A percentile compares a stretch with the other conserved stretches of the same genome.
Conservation (phyloP, 2,329 filamentous ascomycete genomes). For the Orbilia javanica region DNA sequence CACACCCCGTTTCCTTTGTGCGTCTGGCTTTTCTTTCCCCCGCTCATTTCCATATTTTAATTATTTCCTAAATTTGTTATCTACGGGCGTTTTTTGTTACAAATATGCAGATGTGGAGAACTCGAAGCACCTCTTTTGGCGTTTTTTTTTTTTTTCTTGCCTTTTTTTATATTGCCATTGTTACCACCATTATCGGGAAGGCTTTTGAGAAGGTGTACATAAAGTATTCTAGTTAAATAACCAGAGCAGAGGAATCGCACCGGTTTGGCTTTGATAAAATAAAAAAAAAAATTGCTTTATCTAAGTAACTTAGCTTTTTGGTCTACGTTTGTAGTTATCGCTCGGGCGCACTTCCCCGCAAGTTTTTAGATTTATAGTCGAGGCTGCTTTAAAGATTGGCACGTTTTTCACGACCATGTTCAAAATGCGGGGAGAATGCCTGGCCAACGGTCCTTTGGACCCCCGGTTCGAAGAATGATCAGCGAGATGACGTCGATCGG, state of each 20-base stretch:
- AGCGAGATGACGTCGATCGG: conserved; percentile 14
- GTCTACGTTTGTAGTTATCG: too few species aligned
- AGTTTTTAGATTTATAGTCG: too few species aligned
- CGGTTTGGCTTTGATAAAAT: too few species aligned
- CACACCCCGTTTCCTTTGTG: neutral
- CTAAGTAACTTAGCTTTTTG: neutral
- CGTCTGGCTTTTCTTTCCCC: neutral
- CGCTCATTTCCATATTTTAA: neutral
- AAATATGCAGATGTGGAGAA: conserved; percentile 4
- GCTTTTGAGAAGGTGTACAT: conserved; percentile 1
- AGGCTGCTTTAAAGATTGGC: too few species aligned
- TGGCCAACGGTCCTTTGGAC: neutral
- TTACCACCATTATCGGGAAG: too few species aligned
- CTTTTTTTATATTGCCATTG: too few species aligned
- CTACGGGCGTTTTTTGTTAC: conserved; percentile 9
- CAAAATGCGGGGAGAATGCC: neutral
- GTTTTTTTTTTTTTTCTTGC: conserved; percentile 9
- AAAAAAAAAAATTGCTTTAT: neutral
- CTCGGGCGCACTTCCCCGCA: too few species aligned
- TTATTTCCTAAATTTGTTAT: conserved; percentile 1
- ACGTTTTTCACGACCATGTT: too few species aligned
- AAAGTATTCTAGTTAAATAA: neutral
- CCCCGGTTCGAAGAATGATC: neutral
- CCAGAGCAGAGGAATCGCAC: neutral
- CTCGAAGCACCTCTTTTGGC: conserved; percentile 1